Evolutionary conservation across 345 rosid species (phyloP), one percentile per base, ranked within the genome.

Genomic region (Populus davidiana): DNA sequence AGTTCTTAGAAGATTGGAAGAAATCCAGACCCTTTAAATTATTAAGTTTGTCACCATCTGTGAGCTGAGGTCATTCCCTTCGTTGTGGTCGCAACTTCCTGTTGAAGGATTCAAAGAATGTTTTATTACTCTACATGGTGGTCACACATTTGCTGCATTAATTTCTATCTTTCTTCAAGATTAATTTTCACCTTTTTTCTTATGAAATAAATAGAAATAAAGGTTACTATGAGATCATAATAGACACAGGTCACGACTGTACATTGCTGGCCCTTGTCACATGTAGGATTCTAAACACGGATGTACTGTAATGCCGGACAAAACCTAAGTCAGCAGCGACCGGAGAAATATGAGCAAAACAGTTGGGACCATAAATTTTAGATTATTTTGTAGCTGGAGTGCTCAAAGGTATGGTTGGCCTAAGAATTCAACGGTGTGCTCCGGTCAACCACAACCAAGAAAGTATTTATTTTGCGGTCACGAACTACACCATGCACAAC

Each of bases 41-140:
- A 33, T 50, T 7, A 14, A 56, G 74, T 9, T 25, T 16, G 10
- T 38, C 52, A 49, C 36, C 25, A 71, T 17, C 39, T 39, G n/a
- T 31, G 70, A 36, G 36, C 63, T 70, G 74, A 49, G 73, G 62
- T 18, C 62, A 49, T 20, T 20, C n/a, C 44, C 16, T 10, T 44
- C 18, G 21, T 8, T 31, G 21, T 20, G 27, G 13, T 1, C 7
- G 39, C 35, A 27, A 16, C 20, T 38, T 39, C 72, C 54, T 10
- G 12, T 10, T 69, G 72, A 69, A 41, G 52, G 72, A 21, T 69
- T 69, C 71, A 67, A 67, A 67, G 47, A 67, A 38, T 21, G 70
- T 6, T 54, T 59, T 5, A 9, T 59, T 23, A 59, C 20, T 54
- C 12, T 2, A 7, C 9, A 54, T 54, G 61, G 61, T 54, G 61